phyloP scores from a whole-genome alignment of 164 flowering plant genomes.

The Piper longum region DNA sequence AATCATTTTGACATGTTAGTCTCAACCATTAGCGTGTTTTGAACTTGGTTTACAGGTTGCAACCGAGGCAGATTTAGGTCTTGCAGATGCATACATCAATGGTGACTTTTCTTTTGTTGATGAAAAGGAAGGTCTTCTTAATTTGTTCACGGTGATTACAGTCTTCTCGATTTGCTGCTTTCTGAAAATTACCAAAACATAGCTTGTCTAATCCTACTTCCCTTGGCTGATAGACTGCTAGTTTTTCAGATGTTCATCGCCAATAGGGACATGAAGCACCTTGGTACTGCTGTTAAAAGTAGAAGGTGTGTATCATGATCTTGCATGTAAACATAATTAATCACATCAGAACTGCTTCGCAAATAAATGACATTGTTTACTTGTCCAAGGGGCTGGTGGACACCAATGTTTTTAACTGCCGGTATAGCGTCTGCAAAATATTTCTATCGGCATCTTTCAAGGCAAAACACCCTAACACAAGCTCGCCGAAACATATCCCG shows the following conservation, averaged over 20 bases:
- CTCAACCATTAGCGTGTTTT: background rate
- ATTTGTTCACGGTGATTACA: slow-evolving; percentile 51
- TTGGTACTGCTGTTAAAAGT: slow-evolving; percentile 18
- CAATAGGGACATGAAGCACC: slow-evolving; percentile 47
- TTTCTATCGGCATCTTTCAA: slow-evolving; percentile 51
- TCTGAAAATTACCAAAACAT: too few species aligned
- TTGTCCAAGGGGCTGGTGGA: slow-evolving; percentile 85
- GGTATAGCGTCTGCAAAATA: slow-evolving; percentile 70
- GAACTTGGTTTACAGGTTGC: slow-evolving; percentile 38
- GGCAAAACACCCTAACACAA: slow-evolving; percentile 75
- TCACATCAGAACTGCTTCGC: too few species aligned
- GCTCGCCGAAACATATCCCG: slow-evolving; percentile 87
- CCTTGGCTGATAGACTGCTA: slow-evolving; percentile 1
- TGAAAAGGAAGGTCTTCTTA: slow-evolving; percentile 59
- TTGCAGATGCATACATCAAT: slow-evolving; percentile 86
- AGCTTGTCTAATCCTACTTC: background rate
- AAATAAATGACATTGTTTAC: too few species aligned
- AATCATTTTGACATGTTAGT: background rate
- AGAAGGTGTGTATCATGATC: slow-evolving; percentile 29
- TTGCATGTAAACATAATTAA: background rate
- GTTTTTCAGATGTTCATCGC: slow-evolving; percentile 57
- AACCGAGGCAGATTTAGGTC: slow-evolving; percentile 83
- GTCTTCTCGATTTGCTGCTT: background rate
- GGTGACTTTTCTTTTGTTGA: slow-evolving; percentile 81
- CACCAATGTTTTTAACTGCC: slow-evolving; percentile 65